Conservation (phyloP, 73 alveolate genomes). For the Tetrahymena borealis region DNA sequence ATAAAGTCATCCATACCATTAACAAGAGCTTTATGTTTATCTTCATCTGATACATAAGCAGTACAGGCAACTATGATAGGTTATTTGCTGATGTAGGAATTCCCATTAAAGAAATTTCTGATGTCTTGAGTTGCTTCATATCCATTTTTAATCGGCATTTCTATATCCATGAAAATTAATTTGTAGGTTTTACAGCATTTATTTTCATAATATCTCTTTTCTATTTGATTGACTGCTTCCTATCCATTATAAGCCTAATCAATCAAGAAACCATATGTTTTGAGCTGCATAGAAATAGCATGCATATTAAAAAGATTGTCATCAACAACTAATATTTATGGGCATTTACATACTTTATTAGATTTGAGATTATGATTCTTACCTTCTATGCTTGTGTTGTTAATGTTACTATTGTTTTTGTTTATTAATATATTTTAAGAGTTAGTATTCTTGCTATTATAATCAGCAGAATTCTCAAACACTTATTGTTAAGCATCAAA, state of each 20-base stretch:
- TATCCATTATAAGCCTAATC: neutral
- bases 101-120: neutral
- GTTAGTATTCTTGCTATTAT: neutral
- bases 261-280: neutral
- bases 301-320: neutral
- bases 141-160: neutral
- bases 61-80: neutral
- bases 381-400: neutral
- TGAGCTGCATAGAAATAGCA: neutral
- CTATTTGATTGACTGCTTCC: neutral
- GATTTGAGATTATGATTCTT: neutral
- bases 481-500: neutral
- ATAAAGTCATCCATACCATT: neutral
- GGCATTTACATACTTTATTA: neutral
- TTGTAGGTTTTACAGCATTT: neutral
- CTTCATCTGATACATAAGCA: neutral
- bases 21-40: neutral
- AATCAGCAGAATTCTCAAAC: neutral
- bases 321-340: neutral
- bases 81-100: neutral
- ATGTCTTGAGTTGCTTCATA: neutral
- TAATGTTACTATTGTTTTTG: neutral
- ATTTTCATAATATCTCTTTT: neutral
- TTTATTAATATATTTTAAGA: neutral
- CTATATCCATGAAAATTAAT: neutral